Conservation (phyloP, 2,329 filamentous ascomycete species). For the Mycosphaerella sp. region DNA sequence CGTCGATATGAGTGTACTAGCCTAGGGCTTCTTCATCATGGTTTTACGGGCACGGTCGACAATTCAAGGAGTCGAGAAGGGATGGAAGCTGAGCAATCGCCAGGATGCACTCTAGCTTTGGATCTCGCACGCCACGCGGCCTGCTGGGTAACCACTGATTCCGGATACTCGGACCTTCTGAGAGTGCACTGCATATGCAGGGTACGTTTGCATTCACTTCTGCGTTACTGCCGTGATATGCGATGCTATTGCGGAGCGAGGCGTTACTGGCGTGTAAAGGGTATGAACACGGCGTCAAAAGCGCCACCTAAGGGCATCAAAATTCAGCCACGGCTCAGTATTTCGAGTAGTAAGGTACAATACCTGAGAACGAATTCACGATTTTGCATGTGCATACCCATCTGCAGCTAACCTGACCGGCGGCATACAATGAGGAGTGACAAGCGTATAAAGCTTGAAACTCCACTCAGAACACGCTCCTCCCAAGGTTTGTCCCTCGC, state of each 20-base stretch:
- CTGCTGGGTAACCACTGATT: no score
- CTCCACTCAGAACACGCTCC: no score
- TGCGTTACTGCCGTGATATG: not conserved
- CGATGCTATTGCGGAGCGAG: not conserved
- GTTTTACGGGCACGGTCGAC: no score
- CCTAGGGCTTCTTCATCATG: slow-evolving; percentile 12
- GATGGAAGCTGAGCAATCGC: no score
- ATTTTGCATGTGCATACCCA: not conserved
- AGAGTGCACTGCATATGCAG: not conserved
- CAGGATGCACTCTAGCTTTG: no score
- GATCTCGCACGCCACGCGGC: no score
- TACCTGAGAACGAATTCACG: not conserved
- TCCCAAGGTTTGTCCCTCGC: no score
- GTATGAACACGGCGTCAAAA: not conserved
- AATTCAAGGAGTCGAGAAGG: no score
- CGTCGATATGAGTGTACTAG: slow-evolving; percentile 30
- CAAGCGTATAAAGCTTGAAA: no score
- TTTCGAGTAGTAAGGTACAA: not conserved
- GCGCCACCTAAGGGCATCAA: not conserved
- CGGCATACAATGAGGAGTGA: no score
- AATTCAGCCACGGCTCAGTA: not conserved
- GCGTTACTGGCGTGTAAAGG: not conserved
- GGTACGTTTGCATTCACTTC: not conserved
- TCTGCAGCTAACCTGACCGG: no score
- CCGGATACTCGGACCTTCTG: not conserved